Evolutionary conservation across 1,284 basidiomycete genomes (phyloP), one percentile per base, ranked within the genome.

Genomic region (Anthracocystis panici-leucophaei): DNA sequence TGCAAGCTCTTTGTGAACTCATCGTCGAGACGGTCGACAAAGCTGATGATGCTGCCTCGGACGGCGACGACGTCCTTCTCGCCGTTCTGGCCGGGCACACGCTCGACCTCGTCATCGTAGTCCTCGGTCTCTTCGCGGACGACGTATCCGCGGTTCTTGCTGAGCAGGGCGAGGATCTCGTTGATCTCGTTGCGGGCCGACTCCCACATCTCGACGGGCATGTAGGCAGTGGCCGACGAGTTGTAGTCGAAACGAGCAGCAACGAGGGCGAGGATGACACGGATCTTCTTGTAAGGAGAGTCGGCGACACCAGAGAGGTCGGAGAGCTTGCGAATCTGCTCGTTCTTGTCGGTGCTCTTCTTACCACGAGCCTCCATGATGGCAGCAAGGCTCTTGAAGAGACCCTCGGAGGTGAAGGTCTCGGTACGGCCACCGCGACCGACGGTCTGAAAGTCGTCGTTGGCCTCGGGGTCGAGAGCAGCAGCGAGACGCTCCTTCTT

Each of bases 1-100:
- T 99, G 97, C 57, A 99, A 87, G 82, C 94, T 96, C 86, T 93
- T 94, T 56, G 94, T 98, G 87, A 99, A 99, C 87, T 99, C 97
- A 82, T 99, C 97, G 86, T 99, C 97, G 57, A 99, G 88, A 65
- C 96, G 91, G 86, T 99, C 97, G 54, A 99, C 90, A 81, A 97
- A 93, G 84, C 79, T 80, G 77, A 84, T 84, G 65, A 84, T 78
- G 67, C 78, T 81, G 52, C 83, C 83, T 38, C 83, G 82, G 16
- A 85, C 82, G 8, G 72, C 75, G 11, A 85, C 82, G 33, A 73
- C 57, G 25, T 63, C 61, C 49, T 81, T 81, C 67, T 85, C 83
- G 60, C 83, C 72, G 64, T 86, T 82, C 83, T 86, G 77, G 75
- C 88, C 88, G 8, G 96, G 95, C 9, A 90, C 88, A 57, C 97